Base-by-base conservation (phyloP, 1,139 yeast species). In the Taphrina communis region DNA sequence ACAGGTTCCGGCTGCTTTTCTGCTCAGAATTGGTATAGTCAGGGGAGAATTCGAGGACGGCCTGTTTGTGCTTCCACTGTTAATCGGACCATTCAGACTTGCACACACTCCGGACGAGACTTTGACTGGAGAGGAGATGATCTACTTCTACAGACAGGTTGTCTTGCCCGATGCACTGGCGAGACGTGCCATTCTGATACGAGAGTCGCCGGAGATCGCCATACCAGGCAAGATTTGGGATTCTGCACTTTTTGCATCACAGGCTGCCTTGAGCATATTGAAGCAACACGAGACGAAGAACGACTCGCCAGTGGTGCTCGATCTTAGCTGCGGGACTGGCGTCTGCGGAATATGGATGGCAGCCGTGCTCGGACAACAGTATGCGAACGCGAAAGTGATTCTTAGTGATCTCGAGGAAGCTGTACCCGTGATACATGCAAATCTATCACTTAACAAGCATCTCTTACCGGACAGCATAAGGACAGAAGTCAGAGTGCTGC, bases 181-280 rank as follows among this genome's bases (percentile, higher is more conserved):
- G 4, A 19, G 17, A 35, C 55, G 66, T 31, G 25, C 67, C 0
- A 35, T 71, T 14, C 42, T 57, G 21, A 50, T 65, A 11, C 52
- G 58, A 12, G 68, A 63, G 58, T 25, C 72, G 59, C 59, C 70
- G 65, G 55, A 42, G 53, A n/a, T 71, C 68, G 58, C 72, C 55
- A 52, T 72, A 17, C 72, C 72, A 1, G 73, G 73, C 19, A 72
- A 72, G 48, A 61, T 72, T 6, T 72, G 73, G 73, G 73, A 72
- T 42, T 72, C 73, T 1, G 72, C 72, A n/a, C 65, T 66, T 21
- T 72, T 72, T 52, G 69, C 70, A 12, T 35, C 61, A 12, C 55
- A 36, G 12, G 68, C 72, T 1, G 69, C 68, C 14, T 62, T 25
- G 17, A 25, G 12, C 36, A 42, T 21, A 17, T 14, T 56, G n/a